Conservation (phyloP, 129 eudicot genomes). For the Helianthus annuus region HanXRQr2.0-SUNRISE NC_035433.2:134873565-134874064, state of each 20-base stretch:
- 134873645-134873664: slow-evolving; percentile 35
- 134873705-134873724: slow-evolving; percentile 59
- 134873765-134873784: slow-evolving; percentile 55
- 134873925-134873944: slow-evolving; percentile 72
- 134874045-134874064: slow-evolving; percentile 78
- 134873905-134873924: slow-evolving; percentile 66
- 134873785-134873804: slow-evolving; percentile 71
- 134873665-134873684: slow-evolving; percentile 52
- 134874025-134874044: slow-evolving; percentile 78
- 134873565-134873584: slow-evolving; percentile 51
- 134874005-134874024: slow-evolving; percentile 77
- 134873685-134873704: slow-evolving; percentile 41
- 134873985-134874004: slow-evolving; percentile 73
- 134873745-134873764: slow-evolving; percentile 43
- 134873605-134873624: slow-evolving; percentile 59
- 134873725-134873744: slow-evolving; percentile 52
- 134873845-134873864: slow-evolving; percentile 47
- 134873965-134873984: slow-evolving; percentile 64
- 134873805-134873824: slow-evolving; percentile 82
- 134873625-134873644: slow-evolving; percentile 40
- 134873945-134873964: slow-evolving; percentile 61
- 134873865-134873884: slow-evolving; percentile 46
- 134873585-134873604: slow-evolving; percentile 87
- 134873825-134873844: slow-evolving; percentile 55
- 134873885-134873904: slow-evolving; percentile 67